Conservation (phyloP, 208 protist genomes). For the Histomonas meleagridis region DNA sequence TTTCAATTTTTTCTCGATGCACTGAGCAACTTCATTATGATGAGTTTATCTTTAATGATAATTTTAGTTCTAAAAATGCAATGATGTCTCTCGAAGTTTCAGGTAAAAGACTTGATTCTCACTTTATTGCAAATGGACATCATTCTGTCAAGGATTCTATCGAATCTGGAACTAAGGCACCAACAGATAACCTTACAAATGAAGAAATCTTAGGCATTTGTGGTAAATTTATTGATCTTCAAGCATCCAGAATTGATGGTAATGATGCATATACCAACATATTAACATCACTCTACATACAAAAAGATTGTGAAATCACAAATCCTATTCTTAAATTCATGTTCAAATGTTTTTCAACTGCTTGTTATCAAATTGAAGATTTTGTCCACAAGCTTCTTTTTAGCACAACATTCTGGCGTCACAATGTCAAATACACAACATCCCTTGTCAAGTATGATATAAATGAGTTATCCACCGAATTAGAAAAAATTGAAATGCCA, state of each 20-base stretch:
- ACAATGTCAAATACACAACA: neutral
- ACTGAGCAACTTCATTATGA: neutral
- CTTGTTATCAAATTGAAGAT: neutral
- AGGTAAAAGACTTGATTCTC: neutral
- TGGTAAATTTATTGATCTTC: neutral
- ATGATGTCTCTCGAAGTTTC: neutral
- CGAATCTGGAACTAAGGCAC: neutral
- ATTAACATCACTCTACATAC: neutral
- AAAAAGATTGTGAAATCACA: neutral
- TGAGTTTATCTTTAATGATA: neutral
- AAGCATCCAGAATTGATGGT: neutral
- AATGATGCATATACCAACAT: neutral
- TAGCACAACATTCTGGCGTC: neutral
- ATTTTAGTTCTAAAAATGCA: neutral
- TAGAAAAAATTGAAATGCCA: neutral
- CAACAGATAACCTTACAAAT: neutral
- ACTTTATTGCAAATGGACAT: neutral
- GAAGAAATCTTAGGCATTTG: constrained; percentile 8
- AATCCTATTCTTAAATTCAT: neutral
- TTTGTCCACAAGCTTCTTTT: neutral
- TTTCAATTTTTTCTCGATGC: neutral
- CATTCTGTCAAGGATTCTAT: neutral
- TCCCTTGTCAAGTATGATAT: neutral
- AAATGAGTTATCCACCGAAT: neutral
- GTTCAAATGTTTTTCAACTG: neutral